phyloP scores from a whole-genome alignment of 768 basidiomycete species.

The Lactifluus volemus region DNA sequence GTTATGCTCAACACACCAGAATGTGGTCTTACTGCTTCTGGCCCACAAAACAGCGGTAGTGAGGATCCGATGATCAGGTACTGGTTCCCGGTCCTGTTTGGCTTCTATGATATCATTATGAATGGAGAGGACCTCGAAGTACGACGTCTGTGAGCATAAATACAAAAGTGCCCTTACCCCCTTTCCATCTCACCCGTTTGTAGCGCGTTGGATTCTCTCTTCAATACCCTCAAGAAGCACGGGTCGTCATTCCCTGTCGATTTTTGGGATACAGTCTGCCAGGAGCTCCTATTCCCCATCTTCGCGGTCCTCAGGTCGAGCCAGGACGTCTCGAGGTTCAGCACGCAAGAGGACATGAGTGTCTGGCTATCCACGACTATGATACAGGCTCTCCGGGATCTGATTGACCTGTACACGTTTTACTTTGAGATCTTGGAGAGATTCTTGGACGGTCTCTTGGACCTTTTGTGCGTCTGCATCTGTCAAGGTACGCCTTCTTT shows the following conservation, averaged over 20 bases:
- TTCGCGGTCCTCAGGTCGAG: slow-evolving; percentile 92
- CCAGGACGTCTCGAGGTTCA: slow-evolving; percentile 87
- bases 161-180: background rate
- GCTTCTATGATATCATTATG: slow-evolving; percentile 99
- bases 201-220: slow-evolving; percentile 95
- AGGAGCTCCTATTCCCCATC: slow-evolving; percentile 95
- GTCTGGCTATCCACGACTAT: slow-evolving; percentile 99
- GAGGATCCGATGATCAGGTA: slow-evolving; percentile 91
- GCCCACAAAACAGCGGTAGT: slow-evolving; percentile 31
- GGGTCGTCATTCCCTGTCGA: slow-evolving; percentile 78
- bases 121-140: slow-evolving; percentile 98
- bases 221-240: slow-evolving; percentile 86
- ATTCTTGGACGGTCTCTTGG: slow-evolving; percentile 87
- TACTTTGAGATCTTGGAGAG: slow-evolving; percentile 89
- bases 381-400: slow-evolving; percentile 93
- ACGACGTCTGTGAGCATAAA: slow-evolving; percentile 69
- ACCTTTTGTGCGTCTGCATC: slow-evolving; percentile 91
- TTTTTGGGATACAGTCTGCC: slow-evolving; percentile 98
- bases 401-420: slow-evolving; percentile 92
- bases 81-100: slow-evolving; percentile 95
- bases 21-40: slow-evolving; percentile 35
- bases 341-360: slow-evolving; percentile 97
- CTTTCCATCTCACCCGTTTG: background rate
- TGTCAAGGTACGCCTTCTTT: slow-evolving; percentile 72
- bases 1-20: slow-evolving; percentile 85